Evolutionary conservation across 2,329 filamentous ascomycete species (phyloP), one percentile per base, ranked within the genome.

Genomic region (Kalmusia sp.): DNA sequence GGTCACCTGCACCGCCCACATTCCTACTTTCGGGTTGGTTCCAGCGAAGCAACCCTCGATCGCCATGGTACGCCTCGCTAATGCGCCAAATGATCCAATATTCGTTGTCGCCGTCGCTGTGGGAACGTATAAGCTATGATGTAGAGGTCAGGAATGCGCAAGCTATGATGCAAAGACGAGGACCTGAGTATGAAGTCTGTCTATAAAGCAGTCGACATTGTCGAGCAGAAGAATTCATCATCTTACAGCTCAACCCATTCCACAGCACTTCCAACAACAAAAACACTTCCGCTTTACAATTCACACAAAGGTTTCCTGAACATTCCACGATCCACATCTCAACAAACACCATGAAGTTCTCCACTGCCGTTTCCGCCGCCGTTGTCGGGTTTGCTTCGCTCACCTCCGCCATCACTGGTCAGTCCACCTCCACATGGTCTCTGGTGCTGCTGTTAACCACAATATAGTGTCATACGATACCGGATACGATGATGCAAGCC

Each of bases 401-500:
- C 30, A 53, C 68, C 30, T 68, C 65, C n/a, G 70, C 71, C 50
- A 70, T 71, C 60, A 64, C 69, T 41, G 68, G 68, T 70, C 48
- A 39, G 58, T 43, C 1, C 2, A 8, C 45, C 43, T 6, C 11
- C 9, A 5, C 12, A 6, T 11, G 30, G 12, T 17, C 5, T 28
- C 21, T 5, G 14, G 6, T 5, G 6, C 24, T 1, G 14, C 6
- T 48, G n/a, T 51, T 61, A 46, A 64, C 40, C 17, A 17, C 35
- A 8, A 28, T 9, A 41, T 46, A 71, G 88, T 92, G 67, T 88
- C 87, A 59, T 93, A 87, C 75, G 90, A 93, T 76, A 76, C 77
- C 17, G 85, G 82, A 68, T 95, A 91, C 77, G 90, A 93, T 68
- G 77, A 87, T 58, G 71, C 70, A 39, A 61, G 61, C 54, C 82